These are phyloP conservation scores for Leptoxyphium fumago DNA, from an alignment of 2,329 filamentous ascomycete species.

Conservation along the genomic window DNA sequence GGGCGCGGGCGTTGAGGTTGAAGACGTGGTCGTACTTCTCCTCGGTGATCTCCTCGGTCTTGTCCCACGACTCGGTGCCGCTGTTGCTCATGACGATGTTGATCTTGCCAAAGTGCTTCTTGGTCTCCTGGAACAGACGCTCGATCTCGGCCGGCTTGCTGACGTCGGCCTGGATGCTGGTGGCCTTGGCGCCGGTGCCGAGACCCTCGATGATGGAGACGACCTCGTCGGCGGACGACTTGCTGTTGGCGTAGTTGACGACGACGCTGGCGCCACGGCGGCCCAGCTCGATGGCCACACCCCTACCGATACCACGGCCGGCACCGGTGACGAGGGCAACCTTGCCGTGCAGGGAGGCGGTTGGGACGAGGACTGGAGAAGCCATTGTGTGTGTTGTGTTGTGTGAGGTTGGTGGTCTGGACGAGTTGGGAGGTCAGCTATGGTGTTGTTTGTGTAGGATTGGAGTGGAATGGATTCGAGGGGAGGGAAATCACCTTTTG, in stretches of 20 bases:
- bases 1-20: conserved; percentile 51
- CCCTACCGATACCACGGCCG: conserved; percentile 51
- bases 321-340: conserved; percentile 49
- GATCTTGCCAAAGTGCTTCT: conserved; percentile 27
- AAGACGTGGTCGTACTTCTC: conserved; percentile 61
- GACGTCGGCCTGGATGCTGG: conserved; percentile 47
- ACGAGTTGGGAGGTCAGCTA: neutral
- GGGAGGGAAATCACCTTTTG: neutral
- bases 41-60: conserved; percentile 52
- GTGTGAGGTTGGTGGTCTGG: neutral
- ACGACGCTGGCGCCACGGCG: conserved; percentile 49
- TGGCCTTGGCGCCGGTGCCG: conserved; percentile 35
- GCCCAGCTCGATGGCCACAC: conserved; percentile 53
- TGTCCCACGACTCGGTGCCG: conserved; percentile 52
- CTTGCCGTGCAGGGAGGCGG: conserved; percentile 36
- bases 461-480: neutral
- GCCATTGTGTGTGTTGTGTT: conserved; percentile 10
- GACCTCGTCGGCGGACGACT: conserved; percentile 34
- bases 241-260: conserved; percentile 49
- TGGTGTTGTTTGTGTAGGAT: neutral
- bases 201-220: conserved; percentile 29
- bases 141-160: conserved; percentile 42
- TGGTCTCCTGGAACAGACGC: conserved; percentile 35
- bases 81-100: conserved; percentile 39
- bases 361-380: conserved; percentile 26